phyloP scores from a whole-genome alignment of 768 basidiomycete genomes.

The Exidia glandulosa region DNA sequence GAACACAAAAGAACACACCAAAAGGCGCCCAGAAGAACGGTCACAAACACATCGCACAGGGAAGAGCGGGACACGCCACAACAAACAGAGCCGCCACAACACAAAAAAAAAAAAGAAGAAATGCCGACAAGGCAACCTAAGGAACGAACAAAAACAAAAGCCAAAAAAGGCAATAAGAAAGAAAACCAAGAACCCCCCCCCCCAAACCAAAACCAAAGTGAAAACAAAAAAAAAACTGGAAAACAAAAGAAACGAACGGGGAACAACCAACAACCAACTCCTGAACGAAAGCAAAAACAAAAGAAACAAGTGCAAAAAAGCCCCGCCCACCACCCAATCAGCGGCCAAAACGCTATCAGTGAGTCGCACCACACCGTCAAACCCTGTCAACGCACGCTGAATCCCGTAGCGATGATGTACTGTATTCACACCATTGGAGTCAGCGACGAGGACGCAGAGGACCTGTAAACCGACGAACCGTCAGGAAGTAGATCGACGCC shows the following conservation, averaged over 20 bases:
- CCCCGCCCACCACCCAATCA: conserved; percentile 38
- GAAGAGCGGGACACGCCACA: too few relatives aligned
- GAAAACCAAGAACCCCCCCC: too few relatives aligned
- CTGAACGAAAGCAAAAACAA: conserved; percentile 48
- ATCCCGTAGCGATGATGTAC: background rate
- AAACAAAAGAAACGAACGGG: conserved; percentile 16
- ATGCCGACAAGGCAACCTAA: too few relatives aligned
- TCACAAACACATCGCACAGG: conserved; percentile 2
- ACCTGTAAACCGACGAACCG: conserved; percentile 35
- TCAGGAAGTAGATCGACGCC: conserved; percentile 52
- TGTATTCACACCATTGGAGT: too few relatives aligned
- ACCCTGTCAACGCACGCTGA: background rate
- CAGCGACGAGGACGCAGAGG: background rate
- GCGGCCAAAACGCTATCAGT: background rate
- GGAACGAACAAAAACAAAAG: too few relatives aligned
- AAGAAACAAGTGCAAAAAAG: conserved; percentile 42
- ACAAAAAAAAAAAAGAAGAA: too few relatives aligned
- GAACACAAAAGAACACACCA: too few relatives aligned
- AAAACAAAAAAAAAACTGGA: background rate
- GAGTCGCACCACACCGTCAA: background rate
- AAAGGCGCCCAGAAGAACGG: too few relatives aligned
- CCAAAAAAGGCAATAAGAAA: too few relatives aligned
- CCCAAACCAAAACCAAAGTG: too few relatives aligned
- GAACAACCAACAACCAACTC: conserved; percentile 61
- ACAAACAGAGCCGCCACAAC: too few relatives aligned